Conservation (phyloP, 495 filamentous ascomycete genomes). For the Bryoglossum gracile region DNA sequence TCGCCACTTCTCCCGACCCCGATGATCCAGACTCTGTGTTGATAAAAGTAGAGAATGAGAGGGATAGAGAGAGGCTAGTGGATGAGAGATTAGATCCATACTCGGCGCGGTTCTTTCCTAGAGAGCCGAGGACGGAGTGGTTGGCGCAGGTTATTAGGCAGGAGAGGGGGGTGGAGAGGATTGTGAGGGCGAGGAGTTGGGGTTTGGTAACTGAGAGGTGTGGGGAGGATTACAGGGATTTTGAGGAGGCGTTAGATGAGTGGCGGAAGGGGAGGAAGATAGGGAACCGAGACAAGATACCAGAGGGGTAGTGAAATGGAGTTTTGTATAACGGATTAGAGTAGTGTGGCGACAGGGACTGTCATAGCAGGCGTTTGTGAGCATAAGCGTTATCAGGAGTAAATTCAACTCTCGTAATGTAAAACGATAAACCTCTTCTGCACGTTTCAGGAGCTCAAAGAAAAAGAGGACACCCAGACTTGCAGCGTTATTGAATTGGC, state of each 20-base stretch:
- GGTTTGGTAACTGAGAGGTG: constrained; percentile 73
- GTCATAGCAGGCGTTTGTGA: no score
- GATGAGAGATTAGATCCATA: constrained; percentile 93
- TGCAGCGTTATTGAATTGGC: no score
- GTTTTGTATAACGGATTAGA: no score
- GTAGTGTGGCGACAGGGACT: no score
- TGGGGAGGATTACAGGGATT: constrained; percentile 41
- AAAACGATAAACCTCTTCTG: no score
- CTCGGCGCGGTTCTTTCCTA: constrained; percentile 73
- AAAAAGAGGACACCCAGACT: no score
- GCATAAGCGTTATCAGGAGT: no score
- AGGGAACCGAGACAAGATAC: no score
- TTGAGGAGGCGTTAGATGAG: constrained; percentile 43
- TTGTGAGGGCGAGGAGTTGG: constrained; percentile 81
- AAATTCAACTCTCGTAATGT: no score
- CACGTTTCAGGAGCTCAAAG: no score
- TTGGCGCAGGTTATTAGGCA: constrained; percentile 72
- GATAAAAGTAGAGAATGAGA: constrained; percentile 61
- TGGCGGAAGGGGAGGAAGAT: constrained; percentile 50
- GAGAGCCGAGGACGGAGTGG: constrained; percentile 76
- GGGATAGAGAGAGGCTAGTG: constrained; percentile 66
- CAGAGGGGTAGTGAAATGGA: no score
- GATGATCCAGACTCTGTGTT: constrained; percentile 74
- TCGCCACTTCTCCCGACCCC: constrained; percentile 82
- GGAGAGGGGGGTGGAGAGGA: constrained; percentile 80